phyloP scores from a whole-genome alignment of 2,329 filamentous ascomycete species.

The Sclerotiophoma versabilis region DNA sequence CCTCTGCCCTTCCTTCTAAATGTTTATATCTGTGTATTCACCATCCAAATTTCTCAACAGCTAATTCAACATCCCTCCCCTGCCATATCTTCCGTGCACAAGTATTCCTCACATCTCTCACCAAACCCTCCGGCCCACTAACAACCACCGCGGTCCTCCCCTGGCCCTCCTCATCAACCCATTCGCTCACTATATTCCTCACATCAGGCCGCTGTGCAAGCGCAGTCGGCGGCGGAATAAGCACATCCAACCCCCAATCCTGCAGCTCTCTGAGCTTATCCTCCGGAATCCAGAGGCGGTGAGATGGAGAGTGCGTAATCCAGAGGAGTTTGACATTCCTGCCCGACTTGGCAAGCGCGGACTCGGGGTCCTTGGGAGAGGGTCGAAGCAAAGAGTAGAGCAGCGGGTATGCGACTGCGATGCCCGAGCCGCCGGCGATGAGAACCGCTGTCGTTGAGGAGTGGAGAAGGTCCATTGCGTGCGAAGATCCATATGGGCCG shows the following conservation, averaged over 20 bases:
- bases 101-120: constrained; percentile 65
- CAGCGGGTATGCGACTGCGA: constrained; percentile 69
- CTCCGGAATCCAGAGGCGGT: constrained; percentile 62
- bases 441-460: constrained; percentile 61
- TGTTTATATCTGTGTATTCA: not conserved
- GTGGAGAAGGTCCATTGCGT: constrained; percentile 62
- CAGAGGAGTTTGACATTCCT: constrained; percentile 62
- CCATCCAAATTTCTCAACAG: constrained; percentile 74
- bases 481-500: constrained; percentile 68
- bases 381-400: constrained; percentile 59
- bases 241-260: constrained; percentile 59
- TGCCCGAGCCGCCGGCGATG: constrained; percentile 69
- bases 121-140: constrained; percentile 69
- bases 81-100: constrained; percentile 59
- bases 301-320: constrained; percentile 63
- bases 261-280: constrained; percentile 59
- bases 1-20: not conserved
- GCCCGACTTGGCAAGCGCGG: constrained; percentile 15
- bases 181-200: constrained; percentile 51
- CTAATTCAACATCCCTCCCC: constrained; percentile 60
- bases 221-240: constrained; percentile 62
- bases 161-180: constrained; percentile 39
- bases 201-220: constrained; percentile 64
- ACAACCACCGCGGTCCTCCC: constrained; percentile 61
- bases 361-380: constrained; percentile 4